These are phyloP conservation scores for Trametes sp. DNA, from an alignment of 1,284 basidiomycete species.

Conservation along the genomic window DNA sequence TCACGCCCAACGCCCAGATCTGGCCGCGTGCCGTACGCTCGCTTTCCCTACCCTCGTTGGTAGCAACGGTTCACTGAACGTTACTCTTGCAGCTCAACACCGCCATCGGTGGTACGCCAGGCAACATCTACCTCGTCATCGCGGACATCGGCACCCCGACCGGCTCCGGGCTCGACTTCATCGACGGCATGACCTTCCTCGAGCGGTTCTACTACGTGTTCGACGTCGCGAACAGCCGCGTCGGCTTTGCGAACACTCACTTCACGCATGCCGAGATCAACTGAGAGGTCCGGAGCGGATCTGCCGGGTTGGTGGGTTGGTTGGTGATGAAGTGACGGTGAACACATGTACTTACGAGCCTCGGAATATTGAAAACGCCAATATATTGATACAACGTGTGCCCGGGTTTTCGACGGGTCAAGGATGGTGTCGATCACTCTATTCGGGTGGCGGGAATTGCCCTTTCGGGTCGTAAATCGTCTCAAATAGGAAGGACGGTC, in stretches of 20 bases:
- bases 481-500: background rate
- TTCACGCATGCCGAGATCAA: constrained; percentile 51
- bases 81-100: constrained; percentile 35
- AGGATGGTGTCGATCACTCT: too few species aligned
- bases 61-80: background rate
- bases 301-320: too few species aligned
- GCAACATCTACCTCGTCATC: constrained; percentile 41
- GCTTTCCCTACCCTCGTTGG: background rate
- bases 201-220: constrained; percentile 75
- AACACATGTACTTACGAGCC: too few species aligned
- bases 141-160: constrained; percentile 32
- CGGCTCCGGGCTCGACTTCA: constrained; percentile 42
- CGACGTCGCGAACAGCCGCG: constrained; percentile 57
- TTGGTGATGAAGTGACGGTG: too few species aligned
- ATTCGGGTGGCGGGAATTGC: constrained; percentile 3
- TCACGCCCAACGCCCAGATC: constrained; percentile 63
- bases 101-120: constrained; percentile 37
- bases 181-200: constrained; percentile 45
- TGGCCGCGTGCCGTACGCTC: constrained; percentile 54
- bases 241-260: constrained; percentile 54
- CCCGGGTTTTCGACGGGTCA: too few species aligned
- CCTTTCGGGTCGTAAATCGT: background rate
- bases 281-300: constrained; percentile 32
- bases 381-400: too few species aligned
- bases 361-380: too few species aligned